A percentile compares a stretch with the other conserved stretches of the same genome.
phyloP scores from a whole-genome alignment of 768 basidiomycete genomes.

The Auricularia sp. region DNA sequence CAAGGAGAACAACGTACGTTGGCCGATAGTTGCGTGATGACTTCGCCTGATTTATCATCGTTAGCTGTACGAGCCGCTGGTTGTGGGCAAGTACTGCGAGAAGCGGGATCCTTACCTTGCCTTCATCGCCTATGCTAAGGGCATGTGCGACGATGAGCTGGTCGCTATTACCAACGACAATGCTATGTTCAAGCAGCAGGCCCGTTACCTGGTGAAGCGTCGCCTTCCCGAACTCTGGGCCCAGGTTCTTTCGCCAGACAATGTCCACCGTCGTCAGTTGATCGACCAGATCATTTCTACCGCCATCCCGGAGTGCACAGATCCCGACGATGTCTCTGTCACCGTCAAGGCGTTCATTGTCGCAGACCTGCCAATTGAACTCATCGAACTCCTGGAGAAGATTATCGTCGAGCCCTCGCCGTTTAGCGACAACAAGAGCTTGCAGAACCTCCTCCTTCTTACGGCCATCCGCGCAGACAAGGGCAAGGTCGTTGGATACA shows the following conservation, averaged over 20 bases:
- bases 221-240: conserved; percentile 94
- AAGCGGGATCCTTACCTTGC: conserved; percentile 96
- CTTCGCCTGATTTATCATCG: conserved; percentile 9
- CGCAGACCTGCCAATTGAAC: conserved; percentile 91
- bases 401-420: conserved; percentile 96
- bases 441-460: conserved; percentile 89
- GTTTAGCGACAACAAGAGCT: conserved; percentile 93
- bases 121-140: conserved; percentile 98
- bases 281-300: conserved; percentile 95
- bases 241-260: conserved; percentile 83
- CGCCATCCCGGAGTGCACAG: conserved; percentile 91
- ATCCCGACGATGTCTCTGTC: conserved; percentile 95
- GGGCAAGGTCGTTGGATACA: conserved; percentile 96
- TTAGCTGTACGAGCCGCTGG: conserved; percentile 89
- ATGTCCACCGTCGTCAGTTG: conserved; percentile 84
- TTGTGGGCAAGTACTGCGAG: conserved; percentile 99
- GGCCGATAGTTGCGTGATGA: background rate
- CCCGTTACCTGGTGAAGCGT: conserved; percentile 94
- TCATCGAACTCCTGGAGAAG: conserved; percentile 96
- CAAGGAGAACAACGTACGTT: conserved; percentile 92
- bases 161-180: conserved; percentile 97
- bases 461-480: conserved; percentile 97
- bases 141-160: conserved; percentile 96
- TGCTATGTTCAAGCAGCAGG: conserved; percentile 99
- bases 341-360: conserved; percentile 98